These are phyloP conservation scores for Dioscorea alata DNA, from an alignment of 106 monocot genomes.

Conservation along the genomic window DNA sequence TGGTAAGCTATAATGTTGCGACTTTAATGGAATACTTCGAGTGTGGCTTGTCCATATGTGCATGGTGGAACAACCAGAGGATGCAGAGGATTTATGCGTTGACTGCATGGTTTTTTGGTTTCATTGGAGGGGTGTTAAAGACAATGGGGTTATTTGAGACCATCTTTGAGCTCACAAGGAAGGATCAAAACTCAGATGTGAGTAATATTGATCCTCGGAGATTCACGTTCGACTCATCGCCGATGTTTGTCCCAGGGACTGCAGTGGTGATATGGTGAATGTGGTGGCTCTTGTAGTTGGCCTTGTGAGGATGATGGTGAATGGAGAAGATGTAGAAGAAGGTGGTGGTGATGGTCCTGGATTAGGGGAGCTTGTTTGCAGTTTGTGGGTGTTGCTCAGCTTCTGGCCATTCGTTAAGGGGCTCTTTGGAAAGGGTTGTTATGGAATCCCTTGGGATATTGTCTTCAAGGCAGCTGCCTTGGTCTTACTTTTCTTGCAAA, in stretches of 20 bases:
- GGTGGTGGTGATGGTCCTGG: slow-evolving; percentile 1
- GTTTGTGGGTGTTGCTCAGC: slow-evolving; percentile 24
- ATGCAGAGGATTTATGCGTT: slow-evolving; percentile 31
- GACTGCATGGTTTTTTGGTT: slow-evolving; percentile 34
- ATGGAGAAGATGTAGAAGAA: background rate
- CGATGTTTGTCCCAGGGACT: slow-evolving; percentile 35
- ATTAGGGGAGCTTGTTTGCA: slow-evolving; percentile 34
- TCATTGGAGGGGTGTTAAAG: slow-evolving; percentile 35
- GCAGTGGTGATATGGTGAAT: slow-evolving; percentile 37
- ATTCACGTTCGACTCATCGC: slow-evolving; percentile 62
- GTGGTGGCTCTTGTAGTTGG: slow-evolving; percentile 13
- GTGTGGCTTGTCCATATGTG: slow-evolving; percentile 19
- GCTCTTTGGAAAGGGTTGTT: slow-evolving; percentile 36
- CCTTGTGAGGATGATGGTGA: background rate
- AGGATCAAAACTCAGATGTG: slow-evolving; percentile 15
- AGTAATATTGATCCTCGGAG: background rate
- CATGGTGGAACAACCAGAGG: slow-evolving; percentile 65
- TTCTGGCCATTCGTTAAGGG: slow-evolving; percentile 61
- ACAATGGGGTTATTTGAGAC: slow-evolving; percentile 38
- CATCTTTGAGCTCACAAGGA: slow-evolving; percentile 47
- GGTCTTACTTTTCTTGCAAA: slow-evolving; percentile 20
- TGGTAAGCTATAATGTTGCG: slow-evolving; percentile 15
- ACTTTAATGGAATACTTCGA: slow-evolving; percentile 26
- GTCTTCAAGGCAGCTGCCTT: slow-evolving; percentile 25
- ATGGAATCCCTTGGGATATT: slow-evolving; percentile 52